Conservation (phyloP, 305 asterid genomes). For the Petunia hybrid region DNA sequence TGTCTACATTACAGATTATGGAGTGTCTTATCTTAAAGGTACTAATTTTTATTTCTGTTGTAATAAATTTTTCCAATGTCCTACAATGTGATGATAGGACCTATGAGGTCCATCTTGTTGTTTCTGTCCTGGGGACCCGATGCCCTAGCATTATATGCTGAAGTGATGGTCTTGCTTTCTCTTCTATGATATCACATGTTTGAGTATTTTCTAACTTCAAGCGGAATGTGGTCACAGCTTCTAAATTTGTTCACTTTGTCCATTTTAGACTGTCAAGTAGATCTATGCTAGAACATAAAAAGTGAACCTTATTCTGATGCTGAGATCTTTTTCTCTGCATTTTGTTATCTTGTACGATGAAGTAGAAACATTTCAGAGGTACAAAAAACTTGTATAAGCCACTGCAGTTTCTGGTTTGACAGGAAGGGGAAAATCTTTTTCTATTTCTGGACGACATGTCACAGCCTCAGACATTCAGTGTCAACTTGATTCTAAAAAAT, state of each 20-base stretch:
- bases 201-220: not conserved
- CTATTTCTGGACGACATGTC: no score
- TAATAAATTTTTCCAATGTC: not conserved
- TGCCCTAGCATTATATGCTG: no score
- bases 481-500: no score
- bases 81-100: not conserved
- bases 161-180: no score
- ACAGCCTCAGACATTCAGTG: no score
- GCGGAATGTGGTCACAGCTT: not conserved
- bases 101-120: no score
- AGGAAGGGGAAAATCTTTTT: not conserved
- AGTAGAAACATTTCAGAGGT: not conserved
- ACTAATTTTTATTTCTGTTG: not conserved
- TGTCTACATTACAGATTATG: slow-evolving; percentile 22
- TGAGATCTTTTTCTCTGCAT: no score
- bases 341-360: no score
- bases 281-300: no score
- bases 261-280: not conserved
- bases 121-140: no score
- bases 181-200: no score
- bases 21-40: slow-evolving; percentile 30
- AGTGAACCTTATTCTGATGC: no score
- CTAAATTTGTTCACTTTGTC: not conserved
- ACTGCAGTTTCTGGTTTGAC: not conserved
- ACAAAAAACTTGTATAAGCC: not conserved